phyloP scores from a whole-genome alignment of 352 stramenopile species.

The Achlya hypogyna region DNA sequence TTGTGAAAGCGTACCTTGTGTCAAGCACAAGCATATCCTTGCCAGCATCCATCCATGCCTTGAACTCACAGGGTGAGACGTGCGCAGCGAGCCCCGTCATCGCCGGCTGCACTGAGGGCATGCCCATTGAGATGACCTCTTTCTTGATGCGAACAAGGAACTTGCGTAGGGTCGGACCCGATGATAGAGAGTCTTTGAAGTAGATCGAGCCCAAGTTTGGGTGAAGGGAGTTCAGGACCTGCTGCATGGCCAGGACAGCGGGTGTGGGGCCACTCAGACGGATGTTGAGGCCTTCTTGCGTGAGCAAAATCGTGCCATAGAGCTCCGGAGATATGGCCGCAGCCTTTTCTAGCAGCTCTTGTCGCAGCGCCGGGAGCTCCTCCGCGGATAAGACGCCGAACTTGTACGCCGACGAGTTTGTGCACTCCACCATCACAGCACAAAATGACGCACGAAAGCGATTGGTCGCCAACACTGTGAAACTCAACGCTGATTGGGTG shows the following conservation, averaged over 20 bases:
- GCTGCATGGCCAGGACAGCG: constrained; percentile 40
- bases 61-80: constrained; percentile 54
- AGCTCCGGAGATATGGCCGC: constrained; percentile 24
- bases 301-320: constrained; percentile 58
- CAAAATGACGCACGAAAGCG: not conserved
- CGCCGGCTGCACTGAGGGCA: constrained; percentile 41
- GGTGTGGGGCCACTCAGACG: constrained; percentile 38
- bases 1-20: constrained; percentile 42
- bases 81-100: constrained; percentile 40
- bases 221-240: constrained; percentile 31
- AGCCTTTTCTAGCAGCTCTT: constrained; percentile 28
- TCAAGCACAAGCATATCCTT: constrained; percentile 64
- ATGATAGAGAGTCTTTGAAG: constrained; percentile 58
- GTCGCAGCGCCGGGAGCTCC: constrained; percentile 30
- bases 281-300: constrained; percentile 57
- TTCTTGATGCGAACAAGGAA: constrained; percentile 69
- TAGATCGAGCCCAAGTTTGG: constrained; percentile 33
- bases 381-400: constrained; percentile 45
- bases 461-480: not conserved
- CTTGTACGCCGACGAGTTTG: constrained; percentile 62
- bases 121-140: constrained; percentile 72
- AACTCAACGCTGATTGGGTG: not conserved
- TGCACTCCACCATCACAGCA: constrained; percentile 8
- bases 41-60: constrained; percentile 44
- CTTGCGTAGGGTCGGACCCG: constrained; percentile 45